Conservation (phyloP, 768 basidiomycete species). For the Termitomyces eurrhizus region DNA sequence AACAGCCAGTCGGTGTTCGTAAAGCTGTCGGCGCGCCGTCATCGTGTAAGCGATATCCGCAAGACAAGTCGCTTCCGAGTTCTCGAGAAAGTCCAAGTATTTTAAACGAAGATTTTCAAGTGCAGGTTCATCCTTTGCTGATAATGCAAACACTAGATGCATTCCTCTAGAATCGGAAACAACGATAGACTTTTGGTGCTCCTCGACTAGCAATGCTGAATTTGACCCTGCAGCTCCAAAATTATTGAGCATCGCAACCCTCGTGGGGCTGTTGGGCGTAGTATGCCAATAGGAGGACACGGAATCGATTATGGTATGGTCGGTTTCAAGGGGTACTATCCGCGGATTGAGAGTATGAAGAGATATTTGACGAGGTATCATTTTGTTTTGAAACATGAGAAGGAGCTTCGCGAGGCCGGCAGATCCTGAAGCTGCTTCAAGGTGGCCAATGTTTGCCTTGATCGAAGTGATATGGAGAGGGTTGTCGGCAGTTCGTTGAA, state of each 20-base stretch:
- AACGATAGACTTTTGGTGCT: slow-evolving; percentile 22
- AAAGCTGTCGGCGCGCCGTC: slow-evolving; percentile 60
- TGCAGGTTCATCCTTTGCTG: slow-evolving; percentile 50
- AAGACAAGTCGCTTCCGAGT: slow-evolving; percentile 25
- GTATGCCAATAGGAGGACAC: slow-evolving; percentile 37
- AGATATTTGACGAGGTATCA: slow-evolving; percentile 61
- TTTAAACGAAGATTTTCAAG: slow-evolving; percentile 43
- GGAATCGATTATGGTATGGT: slow-evolving; percentile 47
- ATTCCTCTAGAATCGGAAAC: background rate
- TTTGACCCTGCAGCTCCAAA: slow-evolving; percentile 78
- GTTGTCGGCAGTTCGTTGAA: slow-evolving; percentile 35
- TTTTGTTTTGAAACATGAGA: slow-evolving; percentile 56
- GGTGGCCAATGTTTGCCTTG: slow-evolving; percentile 73
- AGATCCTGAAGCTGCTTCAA: slow-evolving; percentile 73
- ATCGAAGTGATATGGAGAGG: slow-evolving; percentile 65
- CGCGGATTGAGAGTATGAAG: slow-evolving; percentile 52
- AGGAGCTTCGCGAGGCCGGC: slow-evolving; percentile 69
- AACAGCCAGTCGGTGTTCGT: slow-evolving; percentile 49
- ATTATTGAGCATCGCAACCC: slow-evolving; percentile 65
- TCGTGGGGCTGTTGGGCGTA: slow-evolving; percentile 27
- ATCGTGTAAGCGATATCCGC: slow-evolving; percentile 62
- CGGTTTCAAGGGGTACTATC: slow-evolving; percentile 43
- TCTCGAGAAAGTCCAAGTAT: slow-evolving; percentile 47
- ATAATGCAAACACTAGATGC: slow-evolving; percentile 53
- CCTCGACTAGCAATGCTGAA: slow-evolving; percentile 57